Conservation (phyloP, 805 yeast genomes). For the Saccharomyces paradoxus region DNA sequence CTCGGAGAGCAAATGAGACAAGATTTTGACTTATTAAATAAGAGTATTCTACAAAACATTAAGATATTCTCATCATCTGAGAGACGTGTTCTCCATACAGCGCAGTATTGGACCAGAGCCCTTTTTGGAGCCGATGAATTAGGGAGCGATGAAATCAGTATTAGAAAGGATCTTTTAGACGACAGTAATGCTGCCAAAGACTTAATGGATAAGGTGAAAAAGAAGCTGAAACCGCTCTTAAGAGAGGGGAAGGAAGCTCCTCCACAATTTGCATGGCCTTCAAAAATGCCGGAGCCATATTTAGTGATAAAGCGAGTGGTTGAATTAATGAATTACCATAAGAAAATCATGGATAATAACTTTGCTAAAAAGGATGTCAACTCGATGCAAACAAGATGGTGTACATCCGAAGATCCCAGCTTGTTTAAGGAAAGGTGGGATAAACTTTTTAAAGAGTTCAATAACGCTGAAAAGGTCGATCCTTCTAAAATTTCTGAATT, state of each 20-base stretch:
- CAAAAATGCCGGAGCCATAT: slow-evolving; percentile 95
- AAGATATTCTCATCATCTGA: slow-evolving; percentile 87
- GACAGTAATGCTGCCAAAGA: slow-evolving; percentile 98
- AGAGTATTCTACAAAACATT: slow-evolving; percentile 76
- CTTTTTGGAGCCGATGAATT: slow-evolving; percentile 62
- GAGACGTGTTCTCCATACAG: slow-evolving; percentile 88
- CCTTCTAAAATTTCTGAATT: slow-evolving; percentile 94
- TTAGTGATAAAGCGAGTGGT: slow-evolving; percentile 89
- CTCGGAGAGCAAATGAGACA: slow-evolving; percentile 94
- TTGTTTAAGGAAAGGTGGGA: slow-evolving; percentile 96
- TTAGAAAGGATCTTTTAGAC: slow-evolving; percentile 84
- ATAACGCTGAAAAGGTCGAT: slow-evolving; percentile 88
- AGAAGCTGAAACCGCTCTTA: slow-evolving; percentile 85
- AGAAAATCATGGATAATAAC: slow-evolving; percentile 72
- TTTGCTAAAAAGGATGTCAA: slow-evolving; percentile 59
- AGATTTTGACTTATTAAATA: slow-evolving; percentile 77
- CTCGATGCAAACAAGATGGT: slow-evolving; percentile 75
- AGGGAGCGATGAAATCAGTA: slow-evolving; percentile 70
- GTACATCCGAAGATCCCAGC: slow-evolving; percentile 91
- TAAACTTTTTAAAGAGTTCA: slow-evolving; percentile 85
- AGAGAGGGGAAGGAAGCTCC: slow-evolving; percentile 97
- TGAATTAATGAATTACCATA: slow-evolving; percentile 89
- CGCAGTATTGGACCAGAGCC: slow-evolving; percentile 77
- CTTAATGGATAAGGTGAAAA: slow-evolving; percentile 94
- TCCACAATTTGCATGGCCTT: slow-evolving; percentile 97